phyloP scores from a whole-genome alignment of 306 rosid species.

The Dalbergia cultrata region DNA sequence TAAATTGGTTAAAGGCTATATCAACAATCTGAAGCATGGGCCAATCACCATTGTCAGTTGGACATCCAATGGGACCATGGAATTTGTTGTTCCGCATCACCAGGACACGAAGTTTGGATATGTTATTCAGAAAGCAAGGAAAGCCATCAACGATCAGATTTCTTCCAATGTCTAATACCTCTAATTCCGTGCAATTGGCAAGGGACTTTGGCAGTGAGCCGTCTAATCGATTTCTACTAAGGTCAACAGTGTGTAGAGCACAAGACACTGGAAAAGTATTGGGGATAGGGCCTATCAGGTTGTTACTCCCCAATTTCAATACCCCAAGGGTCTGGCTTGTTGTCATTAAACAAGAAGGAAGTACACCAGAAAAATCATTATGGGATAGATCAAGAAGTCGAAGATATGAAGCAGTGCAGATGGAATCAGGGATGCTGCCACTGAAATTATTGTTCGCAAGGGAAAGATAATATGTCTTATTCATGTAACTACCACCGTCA shows the following conservation, averaged over 20 bases:
- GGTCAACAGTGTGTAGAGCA: slow-evolving; percentile 18
- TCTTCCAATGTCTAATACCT: slow-evolving; percentile 51
- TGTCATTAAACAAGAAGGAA: slow-evolving; percentile 44
- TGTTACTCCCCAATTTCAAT: slow-evolving; percentile 38
- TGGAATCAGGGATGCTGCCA: slow-evolving; percentile 38
- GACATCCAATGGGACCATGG: slow-evolving; percentile 38
- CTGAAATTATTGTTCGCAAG: slow-evolving; percentile 35
- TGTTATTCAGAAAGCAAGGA: slow-evolving; percentile 49
- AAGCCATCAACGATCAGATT: slow-evolving; percentile 30
- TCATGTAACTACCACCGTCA: slow-evolving; percentile 17
- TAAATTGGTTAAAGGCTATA: slow-evolving; percentile 52
- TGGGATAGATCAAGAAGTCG: slow-evolving; percentile 50
- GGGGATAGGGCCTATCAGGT: slow-evolving; percentile 16
- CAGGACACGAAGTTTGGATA: slow-evolving; percentile 44
- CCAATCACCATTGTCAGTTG: slow-evolving; percentile 15
- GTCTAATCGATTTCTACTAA: slow-evolving; percentile 30
- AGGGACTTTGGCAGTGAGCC: slow-evolving; percentile 56
- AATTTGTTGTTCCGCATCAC: slow-evolving; percentile 51
- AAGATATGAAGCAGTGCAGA: slow-evolving; percentile 40
- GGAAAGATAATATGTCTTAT: neutral
- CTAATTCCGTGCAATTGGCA: neutral
- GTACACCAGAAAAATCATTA: slow-evolving; percentile 32
- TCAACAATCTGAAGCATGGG: slow-evolving; percentile 51
- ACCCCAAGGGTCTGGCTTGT: neutral
- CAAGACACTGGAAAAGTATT: slow-evolving; percentile 25